A percentile compares a stretch with the other conserved stretches of the same genome.
Evolutionary conservation across 352 stramenopile species (phyloP).

Genomic region (Achlya hypogyna): DNA sequence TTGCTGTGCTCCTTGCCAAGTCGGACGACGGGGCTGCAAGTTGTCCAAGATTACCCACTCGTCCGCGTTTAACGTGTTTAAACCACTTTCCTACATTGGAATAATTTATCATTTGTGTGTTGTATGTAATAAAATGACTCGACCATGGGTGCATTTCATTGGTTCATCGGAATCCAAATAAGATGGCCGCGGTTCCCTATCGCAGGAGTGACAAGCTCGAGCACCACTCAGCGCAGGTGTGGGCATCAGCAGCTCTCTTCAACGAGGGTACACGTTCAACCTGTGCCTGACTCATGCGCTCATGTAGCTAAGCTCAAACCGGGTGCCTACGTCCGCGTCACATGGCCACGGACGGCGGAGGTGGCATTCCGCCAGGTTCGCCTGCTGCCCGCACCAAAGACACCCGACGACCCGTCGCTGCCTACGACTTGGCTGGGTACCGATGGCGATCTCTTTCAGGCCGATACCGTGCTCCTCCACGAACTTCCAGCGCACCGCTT

Average conservation of each 20-base stretch:
- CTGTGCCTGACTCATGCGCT: neutral
- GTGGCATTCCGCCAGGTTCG: neutral
- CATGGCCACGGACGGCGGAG: neutral
- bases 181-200: neutral
- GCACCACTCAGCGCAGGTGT: neutral
- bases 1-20: no score
- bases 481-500: neutral
- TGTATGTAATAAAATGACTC: neutral
- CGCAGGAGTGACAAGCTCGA: neutral
- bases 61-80: no score
- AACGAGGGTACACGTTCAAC: neutral
- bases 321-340: neutral
- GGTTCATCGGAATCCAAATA: constrained; percentile 4
- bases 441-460: neutral
- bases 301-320: neutral
- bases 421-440: neutral
- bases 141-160: neutral
- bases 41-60: no score
- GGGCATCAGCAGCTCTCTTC: neutral
- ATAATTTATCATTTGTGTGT: neutral
- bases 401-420: neutral
- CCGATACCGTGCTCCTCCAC: neutral
- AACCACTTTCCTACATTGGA: neutral
- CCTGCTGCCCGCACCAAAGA: neutral
- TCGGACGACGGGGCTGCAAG: no score